A percentile compares a stretch with the other conserved stretches of the same genome.
These are phyloP conservation scores for Nemophila menziesii DNA, from an alignment of 257 asterid species.

Conservation along the genomic window DNA sequence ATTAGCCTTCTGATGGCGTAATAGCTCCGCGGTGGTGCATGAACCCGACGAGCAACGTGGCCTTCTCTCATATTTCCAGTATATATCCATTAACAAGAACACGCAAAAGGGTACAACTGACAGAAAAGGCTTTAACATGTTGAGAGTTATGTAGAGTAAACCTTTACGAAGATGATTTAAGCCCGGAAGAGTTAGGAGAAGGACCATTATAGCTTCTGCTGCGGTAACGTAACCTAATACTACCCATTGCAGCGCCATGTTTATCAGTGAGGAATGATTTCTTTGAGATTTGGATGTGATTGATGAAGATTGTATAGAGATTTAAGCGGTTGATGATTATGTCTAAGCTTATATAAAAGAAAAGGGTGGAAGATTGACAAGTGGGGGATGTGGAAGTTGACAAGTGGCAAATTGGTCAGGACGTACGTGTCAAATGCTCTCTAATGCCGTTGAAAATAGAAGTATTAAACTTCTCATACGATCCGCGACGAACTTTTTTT, in stretches of 20 bases:
- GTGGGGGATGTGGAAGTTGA: neutral
- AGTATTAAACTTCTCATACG: no score
- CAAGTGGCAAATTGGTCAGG: no score
- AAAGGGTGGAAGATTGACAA: neutral
- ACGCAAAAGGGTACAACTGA: constrained; percentile 33
- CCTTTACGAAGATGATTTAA: constrained; percentile 30
- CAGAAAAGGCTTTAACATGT: constrained; percentile 33
- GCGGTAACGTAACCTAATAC: constrained; percentile 34
- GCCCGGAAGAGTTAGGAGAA: constrained; percentile 26
- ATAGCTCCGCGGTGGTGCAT: constrained; percentile 26
- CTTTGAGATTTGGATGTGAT: neutral
- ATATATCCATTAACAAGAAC: constrained; percentile 38
- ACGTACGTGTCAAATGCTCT: no score
- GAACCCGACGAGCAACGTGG: constrained; percentile 26
- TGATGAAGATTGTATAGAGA: no score
- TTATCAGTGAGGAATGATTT: neutral
- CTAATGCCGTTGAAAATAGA: no score
- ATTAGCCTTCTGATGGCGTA: constrained; percentile 37
- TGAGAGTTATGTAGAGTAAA: constrained; percentile 23
- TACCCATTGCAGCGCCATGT: constrained; percentile 62
- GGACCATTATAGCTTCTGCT: constrained; percentile 38
- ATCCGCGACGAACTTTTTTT: no score
- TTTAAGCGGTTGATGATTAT: no score
- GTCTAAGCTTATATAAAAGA: no score
- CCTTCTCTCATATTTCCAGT: constrained; percentile 49